Conservation (phyloP, 129 eudicot species). For the Flaveria brownii region DNA sequence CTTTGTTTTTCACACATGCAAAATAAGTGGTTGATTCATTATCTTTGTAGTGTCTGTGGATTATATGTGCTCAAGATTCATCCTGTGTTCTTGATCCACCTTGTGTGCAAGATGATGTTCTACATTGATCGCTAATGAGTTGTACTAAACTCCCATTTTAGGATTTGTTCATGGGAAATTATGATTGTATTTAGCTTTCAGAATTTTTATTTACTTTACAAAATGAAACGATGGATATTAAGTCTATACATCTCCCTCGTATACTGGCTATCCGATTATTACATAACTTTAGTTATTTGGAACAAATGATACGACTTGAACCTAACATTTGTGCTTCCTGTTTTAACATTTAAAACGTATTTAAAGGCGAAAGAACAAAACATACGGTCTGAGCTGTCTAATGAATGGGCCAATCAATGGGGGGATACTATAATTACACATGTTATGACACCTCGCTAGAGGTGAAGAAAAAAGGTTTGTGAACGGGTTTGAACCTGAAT, state of each 20-base stretch:
- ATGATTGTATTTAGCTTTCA: background rate
- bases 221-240: too few relatives aligned
- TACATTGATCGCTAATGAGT: background rate
- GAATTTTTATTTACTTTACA: too few relatives aligned
- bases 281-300: background rate
- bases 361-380: background rate
- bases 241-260: background rate
- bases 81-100: background rate
- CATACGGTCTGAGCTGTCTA: background rate
- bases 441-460: too few relatives aligned
- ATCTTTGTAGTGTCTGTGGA: background rate
- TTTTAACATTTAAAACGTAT: too few relatives aligned
- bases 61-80: background rate
- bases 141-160: background rate
- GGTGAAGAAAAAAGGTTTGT: too few relatives aligned
- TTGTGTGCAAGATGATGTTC: background rate
- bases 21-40: slow-evolving; percentile 14
- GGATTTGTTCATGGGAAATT: background rate
- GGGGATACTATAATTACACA: too few relatives aligned
- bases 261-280: background rate
- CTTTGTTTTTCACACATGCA: background rate
- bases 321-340: background rate
- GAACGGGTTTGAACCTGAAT: too few relatives aligned
- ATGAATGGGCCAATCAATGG: too few relatives aligned
- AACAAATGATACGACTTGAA: slow-evolving; percentile 1